phyloP scores from a whole-genome alignment of 2,329 filamentous ascomycete genomes.

The Fusarium goolgardi region DNA sequence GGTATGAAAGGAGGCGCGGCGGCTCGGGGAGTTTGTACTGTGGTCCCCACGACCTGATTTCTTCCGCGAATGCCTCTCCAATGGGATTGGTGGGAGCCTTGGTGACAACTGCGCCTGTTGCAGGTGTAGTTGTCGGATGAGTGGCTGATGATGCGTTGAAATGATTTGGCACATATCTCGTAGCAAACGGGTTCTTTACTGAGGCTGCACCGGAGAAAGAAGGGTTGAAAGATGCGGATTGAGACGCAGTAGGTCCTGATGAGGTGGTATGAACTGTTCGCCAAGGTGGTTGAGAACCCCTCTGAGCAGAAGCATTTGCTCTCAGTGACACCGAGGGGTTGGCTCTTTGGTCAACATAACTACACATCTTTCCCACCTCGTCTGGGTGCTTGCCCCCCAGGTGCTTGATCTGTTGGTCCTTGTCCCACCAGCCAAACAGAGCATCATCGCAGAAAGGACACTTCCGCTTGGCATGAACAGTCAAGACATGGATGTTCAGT shows the following conservation, averaged over 20 bases:
- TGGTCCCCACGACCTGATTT: not conserved
- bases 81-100: not conserved
- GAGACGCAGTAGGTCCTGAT: no score
- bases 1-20: conserved; percentile 25
- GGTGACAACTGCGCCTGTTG: not conserved
- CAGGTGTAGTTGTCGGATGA: not conserved
- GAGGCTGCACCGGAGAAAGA: not conserved
- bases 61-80: not conserved
- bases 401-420: conserved; percentile 46
- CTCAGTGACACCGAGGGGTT: not conserved
- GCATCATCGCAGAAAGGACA: conserved; percentile 54
- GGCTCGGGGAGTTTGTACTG: not conserved
- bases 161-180: not conserved
- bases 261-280: no score
- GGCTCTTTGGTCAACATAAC: not conserved
- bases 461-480: conserved; percentile 50
- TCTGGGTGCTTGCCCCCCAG: conserved; percentile 47
- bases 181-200: not conserved
- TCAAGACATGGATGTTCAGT: conserved; percentile 53
- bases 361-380: conserved; percentile 32
- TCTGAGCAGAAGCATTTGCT: no score
- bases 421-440: conserved; percentile 49
- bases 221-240: no score
- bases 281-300: no score
- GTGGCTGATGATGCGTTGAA: not conserved